Conservation (phyloP, 257 asterid species). For the Solanum tacnaense region DNA sequence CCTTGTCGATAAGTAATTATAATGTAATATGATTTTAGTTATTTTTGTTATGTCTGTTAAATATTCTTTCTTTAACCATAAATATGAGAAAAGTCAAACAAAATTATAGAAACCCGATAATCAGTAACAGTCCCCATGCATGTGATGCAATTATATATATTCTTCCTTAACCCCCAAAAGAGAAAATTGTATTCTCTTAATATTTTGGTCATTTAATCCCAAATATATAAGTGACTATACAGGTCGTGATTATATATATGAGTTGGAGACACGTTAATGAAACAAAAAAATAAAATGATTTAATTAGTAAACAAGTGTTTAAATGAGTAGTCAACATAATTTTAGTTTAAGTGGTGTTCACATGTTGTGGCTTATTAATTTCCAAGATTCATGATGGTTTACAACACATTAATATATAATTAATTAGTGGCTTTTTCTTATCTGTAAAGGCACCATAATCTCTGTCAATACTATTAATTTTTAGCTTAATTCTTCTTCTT, state of each 20-base stretch:
- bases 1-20: background rate
- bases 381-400: background rate
- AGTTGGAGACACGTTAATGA: background rate
- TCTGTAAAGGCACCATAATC: background rate
- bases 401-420: background rate
- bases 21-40: background rate
- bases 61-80: background rate
- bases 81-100: background rate
- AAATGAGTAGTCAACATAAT: background rate
- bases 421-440: background rate
- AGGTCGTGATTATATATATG: background rate
- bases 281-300: background rate
- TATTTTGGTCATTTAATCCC: background rate
- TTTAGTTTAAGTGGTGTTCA: background rate
- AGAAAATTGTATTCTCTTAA: background rate
- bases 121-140: background rate
- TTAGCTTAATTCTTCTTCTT: background rate
- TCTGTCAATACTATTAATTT: background rate
- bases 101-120: background rate
- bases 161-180: background rate
- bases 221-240: background rate
- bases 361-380: background rate
- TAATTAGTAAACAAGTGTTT: background rate
- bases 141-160: background rate
- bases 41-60: background rate